Evolutionary conservation across 495 filamentous ascomycete genomes (phyloP), one percentile per base, ranked within the genome.

Genomic region (Polyplosphaeria fusca): DNA sequence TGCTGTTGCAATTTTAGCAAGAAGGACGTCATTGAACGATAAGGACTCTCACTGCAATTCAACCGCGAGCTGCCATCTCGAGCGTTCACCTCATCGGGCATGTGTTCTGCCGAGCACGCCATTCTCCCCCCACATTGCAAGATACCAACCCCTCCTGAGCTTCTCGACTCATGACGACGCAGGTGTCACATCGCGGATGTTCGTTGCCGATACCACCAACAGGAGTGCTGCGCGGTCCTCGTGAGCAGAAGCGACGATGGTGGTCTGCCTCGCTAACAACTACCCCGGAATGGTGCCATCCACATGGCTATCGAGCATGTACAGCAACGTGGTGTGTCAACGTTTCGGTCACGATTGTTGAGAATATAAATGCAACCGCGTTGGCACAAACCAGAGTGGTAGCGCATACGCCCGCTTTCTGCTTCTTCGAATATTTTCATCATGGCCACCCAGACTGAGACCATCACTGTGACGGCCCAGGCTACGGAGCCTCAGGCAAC

Each of bases 81-180:
- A n/a, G 47, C 45, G 19, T 49, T 41, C 45, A 57, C 52, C 45
- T 16, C 2, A 13, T 41, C 32, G 45, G 37, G 14, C 4, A 41
- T 44, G 32, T 23, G 55, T 50, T 28, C 37, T 38, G 7, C 46
- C 46, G 38, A 50, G 46, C 55, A 58, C 46, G 55, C 46, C 37
- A 58, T 58, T 28, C 28, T 5, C 20, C 37, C 46, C 55, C 46
- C 45, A 45, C 45, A 58, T 51, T 58, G 37, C 47, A 47, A 19
- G 26, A 16, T 44, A 19, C 2, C n/a, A 39, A 47, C 38, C 46
- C 47, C 23, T 48, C 22, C 27, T 12, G 46, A 28, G 19, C 12
- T 48, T 5, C 25, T 24, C 46, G 25, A 27, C 3, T 18, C 19
- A 24, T 11, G 18, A 19, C 9, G 39, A 13, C 5, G 9, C 18